Base-by-base conservation (phyloP, 148 eudicot genomes). In the Persicaria maculosa region DNA sequence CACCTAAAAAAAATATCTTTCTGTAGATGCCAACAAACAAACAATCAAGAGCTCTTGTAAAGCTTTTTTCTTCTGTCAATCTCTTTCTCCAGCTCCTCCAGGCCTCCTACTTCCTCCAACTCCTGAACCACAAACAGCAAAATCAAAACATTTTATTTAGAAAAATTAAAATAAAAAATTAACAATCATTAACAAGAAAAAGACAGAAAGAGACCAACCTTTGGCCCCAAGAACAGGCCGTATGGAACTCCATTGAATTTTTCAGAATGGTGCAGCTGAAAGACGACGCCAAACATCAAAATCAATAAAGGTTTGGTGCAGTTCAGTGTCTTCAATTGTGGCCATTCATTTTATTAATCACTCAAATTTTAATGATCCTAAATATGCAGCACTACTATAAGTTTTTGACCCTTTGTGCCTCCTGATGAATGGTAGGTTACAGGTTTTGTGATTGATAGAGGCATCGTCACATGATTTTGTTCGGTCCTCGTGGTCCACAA, bases 221-320 rank as follows among this genome's bases (percentile, higher is more conserved):
- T 87, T 44, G 98, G 97, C 74, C 99, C 99, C 82, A 95, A 83
- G 87, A 95, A 95, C 77, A 95, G 78, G 15, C 99, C 99, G 48
- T 92, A 95, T 61, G 99, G 99, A 22, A 95, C 97, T 73, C 99
- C 99, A 22, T 95, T 44, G 78, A 95, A 95, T 79, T 92, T 95
- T 25, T 95, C 97, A 16, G 96, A 80, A 79, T 95, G 99, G 81
- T 95, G 99, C 43, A 95, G 81, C 99, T 95, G 84, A 17, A 71
- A 22, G 73, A 71, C 59, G 76, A 47, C 74, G 0, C 50, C 74
- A 68, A 36, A 80, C 81, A 85, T 72, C 78, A 80, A 74, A 72
- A 78, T 84, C 92, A 83, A 75, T 78, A 2, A 71, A 81, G 74
- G 82, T 79, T 68, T 44, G 67, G 44, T 54, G 31, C 76, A 50